Evolutionary conservation across 148 eudicot genomes (phyloP), one percentile per base, ranked within the genome.

Genomic region (Euryodendron excelsum): DNA sequence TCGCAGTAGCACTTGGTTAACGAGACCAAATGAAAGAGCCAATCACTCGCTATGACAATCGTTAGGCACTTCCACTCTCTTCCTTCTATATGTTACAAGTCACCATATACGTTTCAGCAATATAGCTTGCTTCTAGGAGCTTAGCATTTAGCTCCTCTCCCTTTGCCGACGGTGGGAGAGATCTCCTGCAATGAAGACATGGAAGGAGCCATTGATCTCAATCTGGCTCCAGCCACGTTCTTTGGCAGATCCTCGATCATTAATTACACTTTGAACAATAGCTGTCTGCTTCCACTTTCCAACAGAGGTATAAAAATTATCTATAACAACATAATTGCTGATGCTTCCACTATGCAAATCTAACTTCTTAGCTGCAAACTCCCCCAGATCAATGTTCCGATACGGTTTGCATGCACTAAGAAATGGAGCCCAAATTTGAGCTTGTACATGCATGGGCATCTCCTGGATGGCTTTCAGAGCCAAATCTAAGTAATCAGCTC

Each of bases 201-300:
- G 69, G 69, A 31, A 64, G 37, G 41, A 64, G 4, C 39, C 69
- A 17, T 64, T 64, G 20, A 31, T 31, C 41, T 30, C 69, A 34
- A 64, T 34, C 36, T 64, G 69, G 69, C 69, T 64, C 69, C 69
- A 64, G 31, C 69, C 69, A 33, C 39, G 69, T 30, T 33, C 69
- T 64, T 64, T 64, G 21, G 18, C 69, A 15, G 33, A 31, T 34
- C 69, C n/a, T 15, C 17, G 18, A 2, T 30, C 69, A 34, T 64
- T 64, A 28, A 34, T 64, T 64, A 31, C 30, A 8, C 41, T 64
- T 31, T 20, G 4, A 33, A 33, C 8, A 31, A 63, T 11, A 31
- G 37, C 69, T 33, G 68, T 21, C 39, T 63, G 37, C 13, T 63
- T 63, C 68, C 68, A 63, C 68, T 30, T 63, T 27, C 68, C 39